phyloP scores from a whole-genome alignment of 1,139 yeast genomes.

The Meyerozyma athensensis region DNA sequence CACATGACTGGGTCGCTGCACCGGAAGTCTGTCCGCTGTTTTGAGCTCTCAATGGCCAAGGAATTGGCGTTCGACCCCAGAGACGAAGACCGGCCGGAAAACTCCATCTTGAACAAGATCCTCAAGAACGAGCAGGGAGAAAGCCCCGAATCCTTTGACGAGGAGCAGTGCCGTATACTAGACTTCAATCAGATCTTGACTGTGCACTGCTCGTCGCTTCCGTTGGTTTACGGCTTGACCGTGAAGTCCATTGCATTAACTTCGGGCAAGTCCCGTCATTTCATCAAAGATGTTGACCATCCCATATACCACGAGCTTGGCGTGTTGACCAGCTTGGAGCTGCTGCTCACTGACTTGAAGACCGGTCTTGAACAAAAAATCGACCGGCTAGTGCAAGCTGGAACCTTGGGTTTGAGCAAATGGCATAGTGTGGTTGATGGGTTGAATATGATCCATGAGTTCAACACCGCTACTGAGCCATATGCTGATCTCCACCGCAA shows the following conservation, averaged over 20 bases:
- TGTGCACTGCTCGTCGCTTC: constrained; percentile 14
- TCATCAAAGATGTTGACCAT: background rate
- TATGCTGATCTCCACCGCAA: background rate
- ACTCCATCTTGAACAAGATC: constrained; percentile 14
- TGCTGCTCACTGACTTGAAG: background rate
- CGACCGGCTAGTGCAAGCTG: constrained; percentile 7
- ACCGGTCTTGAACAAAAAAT: constrained; percentile 1
- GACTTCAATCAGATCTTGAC: constrained; percentile 17
- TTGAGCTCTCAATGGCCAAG: constrained; percentile 12
- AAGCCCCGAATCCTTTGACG: constrained; percentile 15
- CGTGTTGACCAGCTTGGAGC: constrained; percentile 2
- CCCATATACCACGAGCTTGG: background rate
- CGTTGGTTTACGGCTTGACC: constrained; percentile 6
- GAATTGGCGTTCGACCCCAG: constrained; percentile 13
- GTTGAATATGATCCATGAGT: constrained; percentile 1
- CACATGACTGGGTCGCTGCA: background rate
- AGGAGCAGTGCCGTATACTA: constrained; percentile 14
- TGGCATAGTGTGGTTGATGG: constrained; percentile 4
- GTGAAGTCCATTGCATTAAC: constrained; percentile 4
- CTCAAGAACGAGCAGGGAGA: constrained; percentile 13
- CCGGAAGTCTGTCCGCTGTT: background rate
- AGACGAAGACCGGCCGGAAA: constrained; percentile 12
- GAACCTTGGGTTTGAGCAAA: constrained; percentile 11
- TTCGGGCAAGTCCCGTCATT: constrained; percentile 3
- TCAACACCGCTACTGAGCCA: background rate